Base-by-base conservation (phyloP, 192 early-diverging fungal genomes). In the Geranomyces michiganensis region DNA sequence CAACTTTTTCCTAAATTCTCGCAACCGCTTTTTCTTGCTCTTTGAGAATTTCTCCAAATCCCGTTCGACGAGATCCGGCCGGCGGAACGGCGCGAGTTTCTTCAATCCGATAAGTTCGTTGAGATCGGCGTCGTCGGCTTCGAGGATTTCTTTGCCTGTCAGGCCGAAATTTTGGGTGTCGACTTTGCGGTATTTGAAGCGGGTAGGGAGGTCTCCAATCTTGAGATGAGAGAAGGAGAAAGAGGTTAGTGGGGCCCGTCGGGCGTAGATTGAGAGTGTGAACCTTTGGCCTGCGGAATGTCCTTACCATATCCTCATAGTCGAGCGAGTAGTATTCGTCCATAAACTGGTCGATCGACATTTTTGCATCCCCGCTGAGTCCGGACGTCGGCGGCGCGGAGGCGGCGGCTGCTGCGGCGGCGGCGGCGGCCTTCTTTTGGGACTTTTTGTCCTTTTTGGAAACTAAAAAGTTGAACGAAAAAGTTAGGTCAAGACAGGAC, bases 121-220 rank as follows among this genome's bases (percentile, higher is more conserved):
- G 69, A 99, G 81, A 56, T 93, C 89, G 47, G 88, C 82, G 72
- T 97, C 94, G 76, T 96, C 93, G 6, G 96, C 95, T 60, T 91
- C 74, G 45, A 99, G 80, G 48, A 99, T 95, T 53, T 99, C 97
- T 17, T 86, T 89, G 4, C 92, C 79, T 0, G 87, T 84, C 47
- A 99, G 76, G 24, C 94, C 94, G 70, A 85, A 97, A 63, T 81
- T 79, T 12, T 91, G 88, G 0, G 89, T 63, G 67, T 90, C 86
- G 14, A 93, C 92, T 78, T 94, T 86, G n/a, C 85, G 79, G 83
- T 99, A 99, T 71, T 92, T 94, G 82, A 97, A 99, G 62, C 95
- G 85, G 5, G 92, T 94, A 2, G 93, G 89, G 29, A 93, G 48
- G 69, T 91, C 94, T 62, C 89, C 93, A 66, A 92, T 84, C 78